Percentiles rank a stretch among this genome's conserved stretches.
Conservation (phyloP, 352 stramenopile genomes). For the Phytophthora idaei region DNA sequence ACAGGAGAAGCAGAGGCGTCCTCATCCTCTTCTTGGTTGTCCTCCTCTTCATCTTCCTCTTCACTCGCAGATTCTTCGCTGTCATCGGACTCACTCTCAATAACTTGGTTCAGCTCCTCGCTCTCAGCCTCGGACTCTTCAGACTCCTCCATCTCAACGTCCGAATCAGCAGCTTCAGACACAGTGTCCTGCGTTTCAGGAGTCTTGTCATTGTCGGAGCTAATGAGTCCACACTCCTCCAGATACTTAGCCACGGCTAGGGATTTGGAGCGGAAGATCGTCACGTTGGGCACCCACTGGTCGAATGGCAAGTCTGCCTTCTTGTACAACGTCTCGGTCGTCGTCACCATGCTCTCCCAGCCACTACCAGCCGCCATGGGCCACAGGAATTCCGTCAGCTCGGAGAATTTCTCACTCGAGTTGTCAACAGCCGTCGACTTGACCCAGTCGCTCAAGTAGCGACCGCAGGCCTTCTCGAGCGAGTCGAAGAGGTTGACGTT, state of each 20-base stretch:
- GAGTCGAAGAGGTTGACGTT: conserved; percentile 84
- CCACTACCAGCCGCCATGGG: conserved; percentile 51
- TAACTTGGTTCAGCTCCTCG: conserved; percentile 12
- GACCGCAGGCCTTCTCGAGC: conserved; percentile 59
- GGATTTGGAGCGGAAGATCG: conserved; percentile 73
- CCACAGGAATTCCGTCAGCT: conserved; percentile 66
- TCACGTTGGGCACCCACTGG: conserved; percentile 75
- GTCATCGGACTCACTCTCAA: conserved; percentile 11
- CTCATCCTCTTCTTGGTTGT: conserved; percentile 34
- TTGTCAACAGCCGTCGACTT: conserved; percentile 7
- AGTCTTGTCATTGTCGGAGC: conserved; percentile 4
- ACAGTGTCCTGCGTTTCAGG: conserved; percentile 2
- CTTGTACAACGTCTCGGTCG: conserved; percentile 63
- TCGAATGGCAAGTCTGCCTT: conserved; percentile 71
- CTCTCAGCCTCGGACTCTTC: conserved; percentile 27
- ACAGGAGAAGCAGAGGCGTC: conserved; percentile 3
- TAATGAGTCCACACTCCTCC: conserved; percentile 36
- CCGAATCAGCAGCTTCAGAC: conserved; percentile 16
- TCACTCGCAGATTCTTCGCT: conserved; percentile 13
- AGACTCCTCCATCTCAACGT: conserved; percentile 36
- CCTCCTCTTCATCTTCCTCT: conserved; percentile 13
- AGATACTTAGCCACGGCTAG: conserved; percentile 69
- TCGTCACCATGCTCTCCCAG: conserved; percentile 62
- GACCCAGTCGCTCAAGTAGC: conserved; percentile 57
- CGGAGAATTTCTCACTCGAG: conserved; percentile 23